phyloP scores from a whole-genome alignment of 2,329 filamentous ascomycete species.

The Fusarium anguioides region DNA sequence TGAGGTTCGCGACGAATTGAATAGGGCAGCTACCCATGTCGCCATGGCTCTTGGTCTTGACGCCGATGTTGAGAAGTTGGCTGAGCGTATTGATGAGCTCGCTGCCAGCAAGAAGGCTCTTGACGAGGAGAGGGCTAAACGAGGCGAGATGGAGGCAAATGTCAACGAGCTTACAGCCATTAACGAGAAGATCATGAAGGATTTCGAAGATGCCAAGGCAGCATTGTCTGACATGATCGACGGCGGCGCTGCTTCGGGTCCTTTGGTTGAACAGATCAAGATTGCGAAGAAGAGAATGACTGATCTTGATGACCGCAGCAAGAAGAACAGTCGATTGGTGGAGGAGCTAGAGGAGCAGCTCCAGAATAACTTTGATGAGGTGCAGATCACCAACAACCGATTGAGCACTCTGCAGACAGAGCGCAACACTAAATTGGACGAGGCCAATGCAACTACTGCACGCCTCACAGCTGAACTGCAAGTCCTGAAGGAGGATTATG shows the following conservation, averaged over 20 bases:
- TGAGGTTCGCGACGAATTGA: constrained; percentile 73
- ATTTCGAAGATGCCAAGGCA: constrained; percentile 70
- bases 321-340: constrained; percentile 91
- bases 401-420: constrained; percentile 84
- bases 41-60: constrained; percentile 69
- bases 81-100: constrained; percentile 69
- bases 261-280: constrained; percentile 66
- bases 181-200: constrained; percentile 68
- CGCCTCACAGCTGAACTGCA: constrained; percentile 77
- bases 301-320: constrained; percentile 75
- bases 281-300: constrained; percentile 74
- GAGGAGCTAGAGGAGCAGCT: constrained; percentile 98
- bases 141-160: constrained; percentile 66
- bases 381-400: constrained; percentile 85
- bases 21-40: constrained; percentile 72
- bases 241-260: constrained; percentile 56
- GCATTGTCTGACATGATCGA: constrained; percentile 65
- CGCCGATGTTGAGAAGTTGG: constrained; percentile 74
- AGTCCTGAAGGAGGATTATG: constrained; percentile 74
- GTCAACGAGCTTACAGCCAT: constrained; percentile 66
- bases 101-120: constrained; percentile 70
- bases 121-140: constrained; percentile 67
- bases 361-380: constrained; percentile 93
- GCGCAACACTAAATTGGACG: constrained; percentile 79
- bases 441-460: constrained; percentile 73